phyloP scores from a whole-genome alignment of 2,329 filamentous ascomycete species.

The Ophiosphaerella narmari region DNA sequence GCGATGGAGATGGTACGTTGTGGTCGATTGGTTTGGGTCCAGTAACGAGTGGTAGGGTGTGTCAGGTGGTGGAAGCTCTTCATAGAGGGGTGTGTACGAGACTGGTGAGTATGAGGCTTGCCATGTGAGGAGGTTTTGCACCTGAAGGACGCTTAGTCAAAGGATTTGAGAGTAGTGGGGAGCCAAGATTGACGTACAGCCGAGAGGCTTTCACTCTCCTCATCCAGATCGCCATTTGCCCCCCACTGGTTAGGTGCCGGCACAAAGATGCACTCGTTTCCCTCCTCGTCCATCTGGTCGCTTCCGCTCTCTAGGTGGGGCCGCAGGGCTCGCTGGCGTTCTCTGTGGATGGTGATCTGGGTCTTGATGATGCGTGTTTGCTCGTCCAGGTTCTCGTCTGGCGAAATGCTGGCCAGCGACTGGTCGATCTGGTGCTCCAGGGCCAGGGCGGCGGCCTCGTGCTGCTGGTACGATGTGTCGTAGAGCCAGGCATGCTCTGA shows the following conservation, averaged over 20 bases:
- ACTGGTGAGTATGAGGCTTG: constrained; percentile 41
- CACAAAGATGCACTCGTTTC: constrained; percentile 44
- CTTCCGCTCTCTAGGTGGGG: constrained; percentile 45
- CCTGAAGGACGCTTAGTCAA: constrained; percentile 22
- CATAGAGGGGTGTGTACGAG: constrained; percentile 36
- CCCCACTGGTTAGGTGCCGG: constrained; percentile 46
- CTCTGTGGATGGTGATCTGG: constrained; percentile 43
- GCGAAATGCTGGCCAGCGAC: constrained; percentile 39
- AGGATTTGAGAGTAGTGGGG: not conserved
- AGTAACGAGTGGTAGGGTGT: constrained; percentile 43
- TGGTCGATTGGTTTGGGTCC: constrained; percentile 37
- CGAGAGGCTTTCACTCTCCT: constrained; percentile 44
- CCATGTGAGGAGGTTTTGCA: constrained; percentile 45
- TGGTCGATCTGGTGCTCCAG: constrained; percentile 41
- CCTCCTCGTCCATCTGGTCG: constrained; percentile 41
- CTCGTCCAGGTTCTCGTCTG: constrained; percentile 44
- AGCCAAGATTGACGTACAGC: constrained; percentile 29
- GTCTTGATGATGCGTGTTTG: constrained; percentile 40
- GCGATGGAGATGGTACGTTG: constrained; percentile 44
- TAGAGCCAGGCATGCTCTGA: constrained; percentile 45
- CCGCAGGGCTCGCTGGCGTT: constrained; percentile 39
- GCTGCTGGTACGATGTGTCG: constrained; percentile 43
- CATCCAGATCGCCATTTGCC: constrained; percentile 43
- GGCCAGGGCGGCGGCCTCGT: constrained; percentile 40
- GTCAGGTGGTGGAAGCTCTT: constrained; percentile 40